phyloP scores from a whole-genome alignment of 768 basidiomycete species.

The Tephrocybe sp. region DNA sequence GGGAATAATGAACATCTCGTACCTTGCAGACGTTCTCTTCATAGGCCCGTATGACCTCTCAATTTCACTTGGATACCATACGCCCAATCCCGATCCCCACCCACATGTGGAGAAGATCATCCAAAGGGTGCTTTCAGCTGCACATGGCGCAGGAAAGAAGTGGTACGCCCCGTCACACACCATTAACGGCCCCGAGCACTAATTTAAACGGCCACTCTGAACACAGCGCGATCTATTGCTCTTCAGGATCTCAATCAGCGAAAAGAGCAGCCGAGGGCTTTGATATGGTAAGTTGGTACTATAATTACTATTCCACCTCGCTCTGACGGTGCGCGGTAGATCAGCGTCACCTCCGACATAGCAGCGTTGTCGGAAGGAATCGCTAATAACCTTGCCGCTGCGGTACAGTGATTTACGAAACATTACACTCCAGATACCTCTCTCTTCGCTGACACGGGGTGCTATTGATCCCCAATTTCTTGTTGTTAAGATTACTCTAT shows the following conservation, averaged over 20 bases:
- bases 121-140: constrained; percentile 46
- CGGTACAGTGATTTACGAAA: no score
- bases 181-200: not conserved
- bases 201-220: not conserved
- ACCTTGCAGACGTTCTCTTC: constrained; percentile 31
- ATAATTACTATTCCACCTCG: no score
- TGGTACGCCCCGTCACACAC: constrained; percentile 41
- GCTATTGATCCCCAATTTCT: no score
- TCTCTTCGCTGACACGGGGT: no score
- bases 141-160: constrained; percentile 62
- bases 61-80: constrained; percentile 55
- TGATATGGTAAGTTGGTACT: constrained; percentile 27
- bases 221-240: constrained; percentile 24
- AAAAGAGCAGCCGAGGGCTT: constrained; percentile 25
- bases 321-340: no score
- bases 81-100: constrained; percentile 65
- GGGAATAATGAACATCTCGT: not conserved
- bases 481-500: no score
- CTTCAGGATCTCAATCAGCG: constrained; percentile 20
- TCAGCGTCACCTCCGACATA: no score
- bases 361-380: no score
- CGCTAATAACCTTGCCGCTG: no score
- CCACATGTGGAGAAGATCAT: constrained; percentile 63
- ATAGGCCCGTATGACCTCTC: constrained; percentile 74
- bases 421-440: no score